Conservation (phyloP, 768 basidiomycete genomes). For the Trametes elegans region DNA sequence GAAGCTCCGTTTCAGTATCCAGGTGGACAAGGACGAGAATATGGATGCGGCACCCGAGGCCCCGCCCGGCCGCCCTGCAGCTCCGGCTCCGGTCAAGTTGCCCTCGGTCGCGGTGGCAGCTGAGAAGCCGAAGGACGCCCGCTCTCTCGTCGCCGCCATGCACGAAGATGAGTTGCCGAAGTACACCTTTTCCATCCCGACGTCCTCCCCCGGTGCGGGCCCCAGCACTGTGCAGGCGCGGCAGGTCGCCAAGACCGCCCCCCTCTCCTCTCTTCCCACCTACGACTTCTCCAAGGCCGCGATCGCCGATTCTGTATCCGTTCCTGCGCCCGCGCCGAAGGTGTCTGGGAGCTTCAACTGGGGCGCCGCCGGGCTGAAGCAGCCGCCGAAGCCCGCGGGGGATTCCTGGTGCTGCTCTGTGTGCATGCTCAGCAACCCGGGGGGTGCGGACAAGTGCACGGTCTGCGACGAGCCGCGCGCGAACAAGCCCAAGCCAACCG, state of each 20-base stretch:
- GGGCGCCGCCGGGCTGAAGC: slow-evolving; percentile 57
- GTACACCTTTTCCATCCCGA: slow-evolving; percentile 30
- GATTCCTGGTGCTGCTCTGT: slow-evolving; percentile 54
- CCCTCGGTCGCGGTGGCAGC: background rate
- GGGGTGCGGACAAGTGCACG: slow-evolving; percentile 41
- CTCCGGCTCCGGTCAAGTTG: background rate
- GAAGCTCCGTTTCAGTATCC: slow-evolving; percentile 72
- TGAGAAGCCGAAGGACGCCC: slow-evolving; percentile 22
- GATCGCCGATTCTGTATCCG: no score
- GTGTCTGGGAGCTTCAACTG: slow-evolving; percentile 52
- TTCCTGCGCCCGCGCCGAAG: background rate
- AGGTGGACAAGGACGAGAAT: slow-evolving; percentile 48
- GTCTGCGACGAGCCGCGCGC: slow-evolving; percentile 40
- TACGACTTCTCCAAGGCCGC: slow-evolving; percentile 37
- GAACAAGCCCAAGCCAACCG: slow-evolving; percentile 16
- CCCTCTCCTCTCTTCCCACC: slow-evolving; percentile 45
- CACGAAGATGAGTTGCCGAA: slow-evolving; percentile 34
- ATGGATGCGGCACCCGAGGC: slow-evolving; percentile 7
- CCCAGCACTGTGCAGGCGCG: slow-evolving; percentile 25
- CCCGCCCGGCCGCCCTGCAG: background rate
- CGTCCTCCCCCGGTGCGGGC: slow-evolving; percentile 25
- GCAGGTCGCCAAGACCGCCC: slow-evolving; percentile 39
- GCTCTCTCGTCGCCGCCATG: slow-evolving; percentile 31
- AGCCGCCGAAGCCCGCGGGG: slow-evolving; percentile 33
- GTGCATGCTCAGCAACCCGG: slow-evolving; percentile 46